phyloP scores from a whole-genome alignment of 2,329 filamentous ascomycete species.

The Pseudogymnoascus sp. region DNA sequence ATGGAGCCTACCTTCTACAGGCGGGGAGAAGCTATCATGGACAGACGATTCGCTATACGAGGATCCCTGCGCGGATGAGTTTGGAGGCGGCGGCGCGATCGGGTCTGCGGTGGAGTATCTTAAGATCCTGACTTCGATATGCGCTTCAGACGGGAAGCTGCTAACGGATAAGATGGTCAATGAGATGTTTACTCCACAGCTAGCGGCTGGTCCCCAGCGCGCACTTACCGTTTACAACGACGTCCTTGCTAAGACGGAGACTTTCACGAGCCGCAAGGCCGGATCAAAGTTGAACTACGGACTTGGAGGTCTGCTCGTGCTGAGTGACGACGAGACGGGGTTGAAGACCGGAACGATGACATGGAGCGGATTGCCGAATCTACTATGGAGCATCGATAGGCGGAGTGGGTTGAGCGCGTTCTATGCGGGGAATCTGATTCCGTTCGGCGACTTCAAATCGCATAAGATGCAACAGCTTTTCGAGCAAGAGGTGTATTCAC shows the following conservation, averaged over 20 bases:
- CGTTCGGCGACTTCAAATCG: conserved; percentile 32
- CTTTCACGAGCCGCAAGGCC: conserved; percentile 26
- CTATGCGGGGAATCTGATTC: conserved; percentile 36
- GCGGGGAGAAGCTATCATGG: conserved; percentile 8
- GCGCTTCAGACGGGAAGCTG: conserved; percentile 40
- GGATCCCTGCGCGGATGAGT: conserved; percentile 15
- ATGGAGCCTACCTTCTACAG: background rate
- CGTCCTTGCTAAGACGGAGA: conserved; percentile 7
- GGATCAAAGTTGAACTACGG: conserved; percentile 33
- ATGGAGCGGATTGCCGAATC: conserved; percentile 40
- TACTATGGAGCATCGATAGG: conserved; percentile 37
- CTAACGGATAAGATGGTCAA: conserved; percentile 35
- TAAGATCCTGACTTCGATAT: conserved; percentile 37
- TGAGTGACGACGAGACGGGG: conserved; percentile 30
- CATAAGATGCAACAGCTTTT: conserved; percentile 30
- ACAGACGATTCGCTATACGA: conserved; percentile 12
- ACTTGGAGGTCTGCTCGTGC: conserved; percentile 35
- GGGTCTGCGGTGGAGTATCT: conserved; percentile 34
- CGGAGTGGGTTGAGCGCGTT: conserved; percentile 33
- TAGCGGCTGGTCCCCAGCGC: conserved; percentile 24
- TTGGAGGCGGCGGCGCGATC: conserved; percentile 31
- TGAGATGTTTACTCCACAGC: conserved; percentile 40
- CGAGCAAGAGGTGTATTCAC: conserved; percentile 33
- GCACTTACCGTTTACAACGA: conserved; percentile 24
- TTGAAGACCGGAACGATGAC: conserved; percentile 33